Evolutionary conservation across 805 yeast species (phyloP), one percentile per base, ranked within the genome.

Genomic region (Yarrowia sp.): DNA sequence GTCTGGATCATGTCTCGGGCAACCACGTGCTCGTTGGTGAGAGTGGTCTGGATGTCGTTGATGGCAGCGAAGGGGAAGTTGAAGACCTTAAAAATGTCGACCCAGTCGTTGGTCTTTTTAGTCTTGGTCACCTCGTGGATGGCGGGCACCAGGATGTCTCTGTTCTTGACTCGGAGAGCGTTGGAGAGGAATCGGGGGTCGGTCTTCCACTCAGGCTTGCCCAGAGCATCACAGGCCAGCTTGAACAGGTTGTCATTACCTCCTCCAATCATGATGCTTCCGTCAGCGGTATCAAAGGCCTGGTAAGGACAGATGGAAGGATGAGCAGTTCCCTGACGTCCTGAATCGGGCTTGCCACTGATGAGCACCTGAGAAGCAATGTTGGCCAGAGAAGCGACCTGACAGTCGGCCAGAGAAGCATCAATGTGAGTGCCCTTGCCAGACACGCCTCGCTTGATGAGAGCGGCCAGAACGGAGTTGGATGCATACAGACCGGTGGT

Each of bases 271-370:
- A 78, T 75, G 32, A 78, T 74, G 16, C 70, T 67, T 21, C 76
- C 77, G 40, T 75, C 78, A 19, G 69, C 70, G 7, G 80, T 78
- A 9, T 72, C 75, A 64, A 78, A 78, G 1, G 78, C 77, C 68
- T 78, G 78, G 68, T 78, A 78, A 5, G 81, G 81, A 40, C 76
- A 74, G 33, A 78, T 78, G 12, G 78, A 72, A 0, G 81, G 79
- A 67, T 78, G 81, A 0, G 78, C 77, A 5, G 79, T 75, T 9
- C 81, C 80, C 66, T 74, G 78, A 5, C 81, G 70, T 14, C 81
- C 81, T 0, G 75, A 59, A 65, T 78, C 79, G 8, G 76, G 77
- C 64, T 74, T 61, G 3, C 79, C 79, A 10, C 77, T 73, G 26
- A 78, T 74, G 30, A 78, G 69, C 7, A 74, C 77, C 26, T 75